Conservation (phyloP, 1,284 basidiomycete genomes). For the Cerrena zonata region DNA sequence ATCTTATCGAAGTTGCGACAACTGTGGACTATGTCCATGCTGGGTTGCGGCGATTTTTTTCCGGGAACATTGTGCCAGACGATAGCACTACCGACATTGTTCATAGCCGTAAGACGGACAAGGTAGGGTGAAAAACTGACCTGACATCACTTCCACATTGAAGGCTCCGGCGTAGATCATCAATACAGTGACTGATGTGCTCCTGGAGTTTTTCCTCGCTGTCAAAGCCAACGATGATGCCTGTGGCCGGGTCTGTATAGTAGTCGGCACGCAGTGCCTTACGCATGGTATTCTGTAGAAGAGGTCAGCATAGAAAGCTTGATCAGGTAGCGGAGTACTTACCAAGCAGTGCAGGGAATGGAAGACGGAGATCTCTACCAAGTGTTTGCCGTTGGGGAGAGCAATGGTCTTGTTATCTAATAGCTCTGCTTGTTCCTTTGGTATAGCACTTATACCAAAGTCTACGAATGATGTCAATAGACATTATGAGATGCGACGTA, state of each 20-base stretch:
- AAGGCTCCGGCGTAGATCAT: conserved; percentile 22
- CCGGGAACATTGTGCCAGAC: conserved; percentile 17
- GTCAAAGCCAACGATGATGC: neutral
- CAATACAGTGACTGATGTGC: conserved; percentile 23
- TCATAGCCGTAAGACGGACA: neutral
- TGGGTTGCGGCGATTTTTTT: no score
- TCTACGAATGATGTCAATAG: neutral
- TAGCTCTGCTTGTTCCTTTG: conserved; percentile 1
- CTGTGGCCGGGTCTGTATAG: conserved; percentile 5
- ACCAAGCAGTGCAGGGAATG: conserved; percentile 4
- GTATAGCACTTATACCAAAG: conserved; percentile 1
- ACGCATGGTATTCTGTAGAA: conserved; percentile 2
- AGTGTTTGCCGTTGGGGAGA: conserved; percentile 3
- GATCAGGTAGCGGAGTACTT: neutral
- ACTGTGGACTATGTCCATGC: conserved; percentile 12
- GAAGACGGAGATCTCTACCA: conserved; percentile 2
- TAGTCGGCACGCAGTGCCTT: conserved; percentile 2
- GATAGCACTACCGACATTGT: conserved; percentile 11
- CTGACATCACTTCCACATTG: conserved; percentile 24
- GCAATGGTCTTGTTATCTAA: conserved; percentile 4
- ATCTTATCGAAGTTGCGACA: conserved; percentile 22
- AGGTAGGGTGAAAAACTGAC: neutral
- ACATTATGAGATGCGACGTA: neutral
- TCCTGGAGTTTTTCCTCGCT: conserved; percentile 6
- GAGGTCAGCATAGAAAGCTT: neutral